A percentile compares a stretch with the other conserved stretches of the same genome.
Evolutionary conservation across 1,139 yeast species (phyloP).

Genomic region (Geotrichum europaeum): DNA sequence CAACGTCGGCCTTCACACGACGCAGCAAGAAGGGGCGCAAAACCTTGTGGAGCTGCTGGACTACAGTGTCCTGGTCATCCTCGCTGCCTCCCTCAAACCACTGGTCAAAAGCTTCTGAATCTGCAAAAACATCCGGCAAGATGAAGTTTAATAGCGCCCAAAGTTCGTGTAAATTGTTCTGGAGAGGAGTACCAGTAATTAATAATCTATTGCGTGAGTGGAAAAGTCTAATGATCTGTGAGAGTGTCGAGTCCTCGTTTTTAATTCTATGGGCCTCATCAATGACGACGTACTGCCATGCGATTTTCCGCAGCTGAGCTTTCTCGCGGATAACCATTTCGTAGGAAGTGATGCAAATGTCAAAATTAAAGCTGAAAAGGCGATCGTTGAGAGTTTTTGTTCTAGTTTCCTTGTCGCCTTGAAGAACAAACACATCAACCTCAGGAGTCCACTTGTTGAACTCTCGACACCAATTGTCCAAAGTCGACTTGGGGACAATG

Average conservation of each 20-base stretch:
- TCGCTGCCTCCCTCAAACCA: slow-evolving; percentile 66
- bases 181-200: slow-evolving; percentile 94
- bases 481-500: slow-evolving; percentile 89
- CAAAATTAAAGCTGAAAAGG: slow-evolving; percentile 70
- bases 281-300: slow-evolving; percentile 90
- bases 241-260: slow-evolving; percentile 84
- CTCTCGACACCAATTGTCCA: slow-evolving; percentile 95
- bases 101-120: slow-evolving; percentile 83
- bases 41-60: slow-evolving; percentile 84
- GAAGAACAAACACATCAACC: slow-evolving; percentile 77
- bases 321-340: slow-evolving; percentile 92
- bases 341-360: slow-evolving; percentile 85
- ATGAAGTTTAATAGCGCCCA: slow-evolving; percentile 92
- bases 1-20: slow-evolving; percentile 90
- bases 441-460: slow-evolving; percentile 95
- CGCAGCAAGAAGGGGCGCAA: slow-evolving; percentile 82
- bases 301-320: slow-evolving; percentile 67
- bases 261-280: slow-evolving; percentile 98
- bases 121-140: slow-evolving; percentile 93
- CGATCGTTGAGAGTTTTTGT: slow-evolving; percentile 50
- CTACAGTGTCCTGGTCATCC: slow-evolving; percentile 57
- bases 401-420: slow-evolving; percentile 81
- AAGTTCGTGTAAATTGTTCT: slow-evolving; percentile 87
- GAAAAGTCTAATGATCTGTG: slow-evolving; percentile 84
- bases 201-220: slow-evolving; percentile 78